Base-by-base conservation (phyloP, 768 basidiomycete species). In the Psilocybe cyanescens region DNA sequence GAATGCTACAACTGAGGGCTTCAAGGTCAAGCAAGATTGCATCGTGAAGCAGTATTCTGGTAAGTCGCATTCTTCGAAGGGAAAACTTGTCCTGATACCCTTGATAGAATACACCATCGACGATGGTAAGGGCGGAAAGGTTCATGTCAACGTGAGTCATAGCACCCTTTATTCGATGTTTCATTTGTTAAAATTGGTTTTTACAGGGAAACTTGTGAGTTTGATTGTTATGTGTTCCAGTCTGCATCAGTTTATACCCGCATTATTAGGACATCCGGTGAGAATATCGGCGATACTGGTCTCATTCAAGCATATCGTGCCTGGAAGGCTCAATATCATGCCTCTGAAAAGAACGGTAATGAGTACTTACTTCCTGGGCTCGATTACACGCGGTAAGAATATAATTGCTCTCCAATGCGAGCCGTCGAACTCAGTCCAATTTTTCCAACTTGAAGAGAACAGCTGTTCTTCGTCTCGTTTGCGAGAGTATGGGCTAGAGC, bases 391-490 rank as follows among this genome's bases (percentile, higher is more conserved):
- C 84, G 89, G 91, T 87, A 55, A 51, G 79, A 28, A 37, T 60
- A 16, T 2, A 33, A 5, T 54, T 46, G 28, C 19, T 17, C 35
- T 14, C 1, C 7, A n/a, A 17, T 48, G 8, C 46, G 30, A 4
- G 33, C 3, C 33, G 31, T 28, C 6, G 16, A 47, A 19, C 30
- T 8, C 17, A 17, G 33, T 11, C 33, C 11, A 35, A 4, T 11
- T 35, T n/a, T 47, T 53, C 41, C 45, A 57, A 55, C 8, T 46
- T 61, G 45, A 68, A 92, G 91, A 60, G 96, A 97, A 44, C 96
- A 98, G 78, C 76, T 98, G 30, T 98, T 98, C 79, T 98, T 97
- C 80, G 86, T 98, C 58, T 85, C 93, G 1, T 96, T 92, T 69
- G 95, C 86, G 12, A 85, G 91, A 29, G 86, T 91, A n/a, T 97